Evolutionary conservation across 2,329 filamentous ascomycete genomes (phyloP).

Genomic region (Aspergillus bombycis): DNA sequence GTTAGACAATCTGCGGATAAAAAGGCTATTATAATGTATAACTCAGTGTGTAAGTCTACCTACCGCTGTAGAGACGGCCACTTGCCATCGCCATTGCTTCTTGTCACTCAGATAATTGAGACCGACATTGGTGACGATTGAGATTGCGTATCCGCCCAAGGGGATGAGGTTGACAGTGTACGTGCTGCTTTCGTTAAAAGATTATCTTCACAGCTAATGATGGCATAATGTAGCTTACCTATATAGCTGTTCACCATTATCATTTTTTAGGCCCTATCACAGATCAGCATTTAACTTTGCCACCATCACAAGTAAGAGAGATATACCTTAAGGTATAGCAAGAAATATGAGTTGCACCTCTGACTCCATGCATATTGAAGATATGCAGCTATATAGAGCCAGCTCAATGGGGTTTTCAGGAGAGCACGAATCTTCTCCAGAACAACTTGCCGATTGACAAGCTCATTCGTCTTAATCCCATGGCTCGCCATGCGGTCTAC

Average conservation of each 20-base stretch:
- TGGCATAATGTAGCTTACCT: not conserved
- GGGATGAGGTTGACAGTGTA: conserved; percentile 26
- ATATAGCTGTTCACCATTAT: conserved; percentile 10
- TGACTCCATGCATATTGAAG: conserved; percentile 22
- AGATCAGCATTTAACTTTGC: not conserved
- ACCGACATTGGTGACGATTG: conserved; percentile 20
- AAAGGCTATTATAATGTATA: not conserved
- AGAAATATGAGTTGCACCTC: conserved; percentile 23
- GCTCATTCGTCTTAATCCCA: conserved; percentile 19
- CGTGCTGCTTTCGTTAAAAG: conserved; percentile 11
- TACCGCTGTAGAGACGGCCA: conserved; percentile 17
- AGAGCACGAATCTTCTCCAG: conserved; percentile 11
- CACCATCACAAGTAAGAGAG: not conserved
- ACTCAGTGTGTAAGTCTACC: not conserved
- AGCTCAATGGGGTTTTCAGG: conserved; percentile 15
- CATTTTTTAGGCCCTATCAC: conserved; percentile 7
- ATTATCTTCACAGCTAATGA: not conserved
- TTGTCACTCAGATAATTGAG: conserved; percentile 23
- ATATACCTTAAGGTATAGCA: conserved; percentile 20
- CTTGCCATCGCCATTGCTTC: conserved; percentile 25
- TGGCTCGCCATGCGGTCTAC: conserved; percentile 20
- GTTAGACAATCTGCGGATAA: not conserved
- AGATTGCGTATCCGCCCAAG: conserved; percentile 23
- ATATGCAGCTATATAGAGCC: conserved; percentile 20
- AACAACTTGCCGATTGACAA: conserved; percentile 15